These are phyloP conservation scores for Cercophora newfieldiana DNA, from an alignment of 495 filamentous ascomycete species.

Conservation along the genomic window DNA sequence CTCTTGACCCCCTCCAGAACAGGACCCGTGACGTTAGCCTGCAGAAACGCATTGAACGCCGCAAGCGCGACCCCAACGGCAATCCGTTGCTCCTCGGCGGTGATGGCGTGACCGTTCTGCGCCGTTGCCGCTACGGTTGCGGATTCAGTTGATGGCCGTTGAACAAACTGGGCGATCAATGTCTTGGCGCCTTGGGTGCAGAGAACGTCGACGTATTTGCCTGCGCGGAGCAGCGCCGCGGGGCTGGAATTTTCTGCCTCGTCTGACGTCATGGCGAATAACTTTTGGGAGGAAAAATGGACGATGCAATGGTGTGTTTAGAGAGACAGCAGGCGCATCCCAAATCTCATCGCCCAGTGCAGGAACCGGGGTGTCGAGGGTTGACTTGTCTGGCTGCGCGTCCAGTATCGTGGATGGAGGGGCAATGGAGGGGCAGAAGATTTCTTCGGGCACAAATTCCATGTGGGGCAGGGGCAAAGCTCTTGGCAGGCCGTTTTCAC, in stretches of 20 bases:
- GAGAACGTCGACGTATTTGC: constrained; percentile 30
- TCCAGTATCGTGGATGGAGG: constrained; percentile 8
- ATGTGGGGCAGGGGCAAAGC: constrained; percentile 39
- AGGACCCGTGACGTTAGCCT: constrained; percentile 89
- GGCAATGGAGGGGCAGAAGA: constrained; percentile 28
- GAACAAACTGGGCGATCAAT: constrained; percentile 22
- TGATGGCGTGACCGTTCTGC: constrained; percentile 32
- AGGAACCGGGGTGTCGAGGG: background rate
- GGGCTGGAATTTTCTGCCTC: background rate
- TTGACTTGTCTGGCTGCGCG: background rate
- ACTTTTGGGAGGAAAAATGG: background rate
- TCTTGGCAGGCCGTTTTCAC: background rate
- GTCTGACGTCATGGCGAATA: background rate
- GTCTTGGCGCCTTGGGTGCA: constrained; percentile 16
- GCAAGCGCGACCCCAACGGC: constrained; percentile 63
- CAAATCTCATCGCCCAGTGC: background rate
- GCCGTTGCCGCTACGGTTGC: constrained; percentile 52
- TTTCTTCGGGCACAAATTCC: constrained; percentile 21
- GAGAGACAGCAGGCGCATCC: background rate
- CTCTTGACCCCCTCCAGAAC: constrained; percentile 53
- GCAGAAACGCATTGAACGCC: constrained; percentile 80
- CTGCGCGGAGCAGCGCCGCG: constrained; percentile 15
- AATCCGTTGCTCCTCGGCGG: background rate
- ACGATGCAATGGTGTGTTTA: background rate
- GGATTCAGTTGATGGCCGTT: background rate